Conservation (phyloP, 2,329 filamentous ascomycete species). For the Pezicula rhizophila region DNA sequence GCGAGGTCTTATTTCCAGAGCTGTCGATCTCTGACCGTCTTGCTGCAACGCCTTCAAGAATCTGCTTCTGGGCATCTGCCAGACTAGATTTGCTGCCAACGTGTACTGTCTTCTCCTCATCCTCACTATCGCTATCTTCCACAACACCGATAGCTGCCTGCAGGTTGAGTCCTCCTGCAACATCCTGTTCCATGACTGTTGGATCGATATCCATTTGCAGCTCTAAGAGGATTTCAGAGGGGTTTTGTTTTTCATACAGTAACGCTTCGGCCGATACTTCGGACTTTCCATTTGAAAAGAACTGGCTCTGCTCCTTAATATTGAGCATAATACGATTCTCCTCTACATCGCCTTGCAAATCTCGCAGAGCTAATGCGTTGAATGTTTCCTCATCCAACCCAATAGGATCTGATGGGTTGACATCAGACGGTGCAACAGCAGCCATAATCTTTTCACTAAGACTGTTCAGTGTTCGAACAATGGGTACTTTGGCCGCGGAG, state of each 20-base stretch:
- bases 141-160: constrained; percentile 61
- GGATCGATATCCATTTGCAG: constrained; percentile 56
- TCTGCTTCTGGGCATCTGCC: constrained; percentile 56
- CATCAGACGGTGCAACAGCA: constrained; percentile 74
- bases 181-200: constrained; percentile 38
- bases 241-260: constrained; percentile 63
- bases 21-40: constrained; percentile 54
- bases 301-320: constrained; percentile 78
- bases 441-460: constrained; percentile 92
- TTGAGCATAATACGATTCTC: constrained; percentile 78
- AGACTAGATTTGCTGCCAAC: constrained; percentile 68
- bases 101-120: constrained; percentile 50
- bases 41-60: constrained; percentile 58
- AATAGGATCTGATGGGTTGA: constrained; percentile 57
- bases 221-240: constrained; percentile 58
- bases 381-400: constrained; percentile 69
- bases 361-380: constrained; percentile 68
- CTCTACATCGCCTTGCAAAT: constrained; percentile 68
- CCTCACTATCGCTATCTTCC: constrained; percentile 64
- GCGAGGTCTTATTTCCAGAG: constrained; percentile 20
- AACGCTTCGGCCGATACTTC: constrained; percentile 32
- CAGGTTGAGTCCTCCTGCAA: constrained; percentile 50
- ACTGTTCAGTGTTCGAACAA: constrained; percentile 82
- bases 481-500: constrained; percentile 71
- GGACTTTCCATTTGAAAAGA: constrained; percentile 59